Evolutionary conservation across 2,329 filamentous ascomycete species (phyloP).

Genomic region (Arthrinium puccinioides): DNA sequence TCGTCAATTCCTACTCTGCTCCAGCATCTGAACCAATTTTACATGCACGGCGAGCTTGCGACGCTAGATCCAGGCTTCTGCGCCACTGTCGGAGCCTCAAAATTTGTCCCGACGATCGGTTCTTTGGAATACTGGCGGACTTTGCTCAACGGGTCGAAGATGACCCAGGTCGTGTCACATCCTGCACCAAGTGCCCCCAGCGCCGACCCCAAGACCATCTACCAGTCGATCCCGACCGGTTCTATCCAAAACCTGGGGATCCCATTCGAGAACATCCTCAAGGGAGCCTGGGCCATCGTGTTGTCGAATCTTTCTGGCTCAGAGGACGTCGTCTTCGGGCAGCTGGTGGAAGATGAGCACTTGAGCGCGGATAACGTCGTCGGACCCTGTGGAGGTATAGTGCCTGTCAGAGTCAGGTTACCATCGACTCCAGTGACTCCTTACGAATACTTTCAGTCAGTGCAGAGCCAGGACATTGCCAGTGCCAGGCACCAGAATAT

Average conservation of each 20-base stretch:
- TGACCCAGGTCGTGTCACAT: constrained; percentile 38
- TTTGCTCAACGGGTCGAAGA: constrained; percentile 35
- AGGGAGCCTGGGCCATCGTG: constrained; percentile 50
- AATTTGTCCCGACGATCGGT: constrained; percentile 26
- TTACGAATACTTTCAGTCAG: constrained; percentile 37
- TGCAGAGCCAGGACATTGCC: constrained; percentile 41
- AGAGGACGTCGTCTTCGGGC: constrained; percentile 49
- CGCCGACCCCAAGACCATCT: constrained; percentile 30
- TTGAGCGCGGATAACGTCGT: constrained; percentile 34
- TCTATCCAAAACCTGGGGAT: constrained; percentile 36
- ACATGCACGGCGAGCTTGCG: constrained; percentile 26
- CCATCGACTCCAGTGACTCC: constrained; percentile 35
- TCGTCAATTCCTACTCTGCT: constrained; percentile 36
- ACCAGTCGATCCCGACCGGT: constrained; percentile 31
- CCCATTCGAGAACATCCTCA: constrained; percentile 44
- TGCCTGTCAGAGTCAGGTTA: constrained; percentile 42
- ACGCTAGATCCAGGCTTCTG: constrained; percentile 36
- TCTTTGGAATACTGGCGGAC: constrained; percentile 38
- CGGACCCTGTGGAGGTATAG: constrained; percentile 38
- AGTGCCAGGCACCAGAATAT: constrained; percentile 43
- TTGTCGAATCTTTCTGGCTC: constrained; percentile 41
- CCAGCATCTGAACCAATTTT: constrained; percentile 40
- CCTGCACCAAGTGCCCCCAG: constrained; percentile 30
- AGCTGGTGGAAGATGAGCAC: constrained; percentile 41
- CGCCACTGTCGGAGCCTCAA: constrained; percentile 36